phyloP scores from a whole-genome alignment of 169 alveolate species.

The Theileria parva region DNA sequence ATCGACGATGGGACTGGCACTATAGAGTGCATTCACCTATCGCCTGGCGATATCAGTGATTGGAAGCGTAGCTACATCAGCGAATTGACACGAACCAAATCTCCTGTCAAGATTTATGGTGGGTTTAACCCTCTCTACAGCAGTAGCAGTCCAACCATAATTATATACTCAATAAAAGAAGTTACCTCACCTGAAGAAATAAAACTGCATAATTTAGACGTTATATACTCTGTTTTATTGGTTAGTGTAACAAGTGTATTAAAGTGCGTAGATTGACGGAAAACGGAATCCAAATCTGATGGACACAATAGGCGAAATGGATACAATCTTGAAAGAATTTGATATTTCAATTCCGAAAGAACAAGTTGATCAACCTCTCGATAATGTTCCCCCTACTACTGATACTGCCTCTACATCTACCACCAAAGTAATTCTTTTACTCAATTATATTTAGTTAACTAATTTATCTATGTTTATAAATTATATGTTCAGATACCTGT shows the following conservation, averaged over 20 bases:
- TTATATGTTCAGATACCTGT: slow-evolving; percentile 22
- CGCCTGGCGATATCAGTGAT: slow-evolving; percentile 50
- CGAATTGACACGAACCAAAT: slow-evolving; percentile 1
- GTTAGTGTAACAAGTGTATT: not conserved
- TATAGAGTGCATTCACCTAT: slow-evolving; percentile 45
- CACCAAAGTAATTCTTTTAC: not conserved
- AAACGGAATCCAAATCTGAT: slow-evolving; percentile 29
- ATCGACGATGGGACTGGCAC: slow-evolving; percentile 66
- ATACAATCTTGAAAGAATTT: slow-evolving; percentile 12
- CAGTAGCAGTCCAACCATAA: slow-evolving; percentile 42
- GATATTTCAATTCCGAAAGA: not conserved
- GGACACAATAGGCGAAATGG: slow-evolving; percentile 12
- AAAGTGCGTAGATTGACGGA: slow-evolving; percentile 28
- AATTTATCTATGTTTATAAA: not conserved
- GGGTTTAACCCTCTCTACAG: slow-evolving; percentile 64
- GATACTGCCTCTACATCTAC: not conserved
- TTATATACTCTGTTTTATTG: slow-evolving; percentile 36
- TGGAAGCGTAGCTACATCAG: slow-evolving; percentile 26
- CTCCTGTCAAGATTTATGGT: slow-evolving; percentile 54
- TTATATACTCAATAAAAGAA: slow-evolving; percentile 53
- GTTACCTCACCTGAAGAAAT: slow-evolving; percentile 44
- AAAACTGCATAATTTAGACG: slow-evolving; percentile 61
- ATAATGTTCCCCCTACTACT: slow-evolving; percentile 3
- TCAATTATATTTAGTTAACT: not conserved
- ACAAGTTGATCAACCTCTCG: not conserved